Evolutionary conservation across 2,329 filamentous ascomycete species (phyloP), one percentile per base, ranked within the genome.

Genomic region (Alternaria gansuensis): DNA sequence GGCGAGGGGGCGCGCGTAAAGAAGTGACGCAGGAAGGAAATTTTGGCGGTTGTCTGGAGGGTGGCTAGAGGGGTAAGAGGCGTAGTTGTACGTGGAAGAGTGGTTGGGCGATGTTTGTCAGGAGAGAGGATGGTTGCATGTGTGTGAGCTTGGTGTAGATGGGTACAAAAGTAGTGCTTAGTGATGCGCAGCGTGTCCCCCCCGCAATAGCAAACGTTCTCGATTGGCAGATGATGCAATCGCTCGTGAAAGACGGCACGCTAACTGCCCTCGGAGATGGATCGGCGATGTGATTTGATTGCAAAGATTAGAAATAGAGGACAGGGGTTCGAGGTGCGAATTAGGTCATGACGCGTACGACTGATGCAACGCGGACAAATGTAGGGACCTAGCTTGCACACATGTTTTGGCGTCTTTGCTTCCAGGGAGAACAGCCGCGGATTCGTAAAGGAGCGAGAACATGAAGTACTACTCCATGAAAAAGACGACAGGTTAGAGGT

Each of bases 1-100:
- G 90, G 83, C 62, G 79, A 83, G 67, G 83, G 76, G 63, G 82
- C 76, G 67, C 80, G 80, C 78, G 84, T 82, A 76, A 96, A 95
- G 76, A 96, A 84, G 76, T 86, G 84, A 75, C 88, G 85, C 79
- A 94, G 84, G 82, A 87, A 91, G 53, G 83, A 83, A 82, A 87
- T 87, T 80, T 75, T 88, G 80, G 75, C 73, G 73, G 72, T 71
- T 60, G 53, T 17, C 50, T 24, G 36, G n/a, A 45, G 31, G 43
- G 31, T 29, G 11, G 39, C 6, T 3, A 31, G 40, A 23, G 17
- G 45, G 31, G 31, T 36, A 14, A 14, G 2, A 17, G 33, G 37
- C 26, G 33, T 54, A 51, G 45, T 37, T 54, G 21, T 29, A 23
- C 26, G 53, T 29, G 34, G 11, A 31, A 9, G 26, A n/a, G n/a